These are phyloP conservation scores for Pythium aphanidermatum DNA, from an alignment of 352 stramenopile genomes.

Conservation along the genomic window DNA sequence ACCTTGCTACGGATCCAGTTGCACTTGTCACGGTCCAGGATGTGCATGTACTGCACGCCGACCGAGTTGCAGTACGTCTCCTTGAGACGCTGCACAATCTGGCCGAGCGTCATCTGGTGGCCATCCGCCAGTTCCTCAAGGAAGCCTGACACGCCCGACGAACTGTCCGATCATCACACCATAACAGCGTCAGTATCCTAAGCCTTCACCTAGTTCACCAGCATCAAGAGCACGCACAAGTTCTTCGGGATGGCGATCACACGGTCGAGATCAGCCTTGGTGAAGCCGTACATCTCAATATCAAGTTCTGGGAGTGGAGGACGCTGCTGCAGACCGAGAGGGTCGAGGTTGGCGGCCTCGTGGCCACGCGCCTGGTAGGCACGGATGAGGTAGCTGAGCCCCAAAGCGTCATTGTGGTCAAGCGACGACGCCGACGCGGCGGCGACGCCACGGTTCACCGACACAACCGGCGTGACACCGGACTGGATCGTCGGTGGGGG, in stretches of 20 bases:
- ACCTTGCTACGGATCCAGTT: constrained; percentile 97
- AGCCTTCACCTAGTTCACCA: not conserved
- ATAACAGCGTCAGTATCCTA: constrained; percentile 1
- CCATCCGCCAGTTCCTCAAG: constrained; percentile 74
- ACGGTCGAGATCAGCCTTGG: constrained; percentile 84
- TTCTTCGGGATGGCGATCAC: constrained; percentile 84
- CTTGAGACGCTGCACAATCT: constrained; percentile 92
- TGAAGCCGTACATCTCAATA: constrained; percentile 91
- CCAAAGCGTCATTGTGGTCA: constrained; percentile 80
- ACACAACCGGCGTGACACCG: constrained; percentile 61
- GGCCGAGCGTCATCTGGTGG: constrained; percentile 89
- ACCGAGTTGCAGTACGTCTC: constrained; percentile 97
- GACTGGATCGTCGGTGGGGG: constrained; percentile 69
- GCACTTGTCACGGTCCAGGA: constrained; percentile 93
- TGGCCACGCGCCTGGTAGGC: constrained; percentile 97
- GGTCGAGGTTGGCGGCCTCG: constrained; percentile 94
- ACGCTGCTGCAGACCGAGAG: constrained; percentile 86
- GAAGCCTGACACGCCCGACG: constrained; percentile 85
- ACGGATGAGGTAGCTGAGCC: constrained; percentile 96
- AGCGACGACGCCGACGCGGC: constrained; percentile 19
- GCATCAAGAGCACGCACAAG: constrained; percentile 43
- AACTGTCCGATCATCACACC: constrained; percentile 40
- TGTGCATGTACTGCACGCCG: constrained; percentile 99
- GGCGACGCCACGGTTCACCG: constrained; percentile 25
- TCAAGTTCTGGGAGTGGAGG: constrained; percentile 78